phyloP scores from a whole-genome alignment of 176 grass and related monocot genomes.

The Neostapfia colusana region DNA sequence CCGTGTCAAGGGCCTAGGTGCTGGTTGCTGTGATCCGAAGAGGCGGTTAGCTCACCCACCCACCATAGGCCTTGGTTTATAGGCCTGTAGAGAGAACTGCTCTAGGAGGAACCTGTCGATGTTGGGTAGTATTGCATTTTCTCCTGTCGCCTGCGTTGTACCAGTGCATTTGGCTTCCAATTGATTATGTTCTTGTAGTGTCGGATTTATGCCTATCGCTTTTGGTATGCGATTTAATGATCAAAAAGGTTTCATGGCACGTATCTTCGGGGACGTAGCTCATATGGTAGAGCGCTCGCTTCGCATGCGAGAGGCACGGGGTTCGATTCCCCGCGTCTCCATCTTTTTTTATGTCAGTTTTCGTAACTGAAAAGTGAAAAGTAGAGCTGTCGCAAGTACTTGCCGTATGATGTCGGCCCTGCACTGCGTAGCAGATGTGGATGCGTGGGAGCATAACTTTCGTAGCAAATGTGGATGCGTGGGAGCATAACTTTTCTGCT shows the following conservation, averaged over 20 bases:
- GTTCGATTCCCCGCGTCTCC: conserved; percentile 95
- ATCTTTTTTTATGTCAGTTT: neutral
- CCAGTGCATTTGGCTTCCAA: neutral
- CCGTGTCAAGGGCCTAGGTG: neutral
- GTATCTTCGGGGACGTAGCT: conserved; percentile 53
- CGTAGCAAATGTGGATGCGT: no score
- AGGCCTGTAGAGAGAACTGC: conserved; percentile 7
- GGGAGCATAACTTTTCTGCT: no score
- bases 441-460: no score
- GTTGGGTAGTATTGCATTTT: neutral
- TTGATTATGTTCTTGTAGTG: conserved; percentile 2
- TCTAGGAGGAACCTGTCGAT: conserved; percentile 26
- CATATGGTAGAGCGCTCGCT: conserved; percentile 99
- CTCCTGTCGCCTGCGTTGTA: neutral
- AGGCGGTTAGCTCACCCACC: neutral
- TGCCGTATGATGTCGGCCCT: no score
- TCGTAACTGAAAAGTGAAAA: no score
- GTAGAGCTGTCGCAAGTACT: no score
- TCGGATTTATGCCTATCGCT: no score
- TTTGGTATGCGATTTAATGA: no score
- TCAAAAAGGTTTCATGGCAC: no score
- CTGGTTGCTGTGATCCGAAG: conserved; percentile 7
- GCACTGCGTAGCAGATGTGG: no score
- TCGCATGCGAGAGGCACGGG: conserved; percentile 99
- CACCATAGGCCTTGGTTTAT: neutral